These are phyloP conservation scores for Phytophthora vignae DNA, from an alignment of 352 stramenopile genomes.

Conservation along the genomic window DNA sequence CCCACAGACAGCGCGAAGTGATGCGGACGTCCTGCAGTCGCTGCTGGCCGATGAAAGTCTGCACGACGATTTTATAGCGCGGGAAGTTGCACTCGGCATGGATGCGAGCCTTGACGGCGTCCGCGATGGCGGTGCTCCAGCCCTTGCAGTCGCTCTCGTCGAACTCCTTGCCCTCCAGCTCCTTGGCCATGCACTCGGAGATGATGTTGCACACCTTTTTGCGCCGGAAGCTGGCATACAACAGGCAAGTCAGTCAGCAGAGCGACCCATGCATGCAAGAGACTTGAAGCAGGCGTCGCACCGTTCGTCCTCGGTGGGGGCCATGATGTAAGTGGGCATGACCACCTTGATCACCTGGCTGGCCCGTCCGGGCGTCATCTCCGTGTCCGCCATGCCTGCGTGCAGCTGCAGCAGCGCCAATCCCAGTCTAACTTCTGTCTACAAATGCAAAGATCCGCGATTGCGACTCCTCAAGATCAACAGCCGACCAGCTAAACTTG, in stretches of 20 bases:
- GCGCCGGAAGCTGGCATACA: slow-evolving; percentile 62
- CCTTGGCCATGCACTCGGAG: slow-evolving; percentile 65
- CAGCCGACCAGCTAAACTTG: background rate
- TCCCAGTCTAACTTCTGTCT: background rate
- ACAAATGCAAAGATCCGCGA: slow-evolving; percentile 20
- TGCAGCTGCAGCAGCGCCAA: background rate
- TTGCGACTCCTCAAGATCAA: slow-evolving; percentile 32
- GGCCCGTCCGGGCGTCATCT: slow-evolving; percentile 43
- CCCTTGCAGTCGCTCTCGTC: slow-evolving; percentile 74
- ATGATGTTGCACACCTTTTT: slow-evolving; percentile 83
- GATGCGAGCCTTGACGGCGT: slow-evolving; percentile 70
- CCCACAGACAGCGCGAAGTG: slow-evolving; percentile 94
- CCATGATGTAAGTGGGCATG: slow-evolving; percentile 88
- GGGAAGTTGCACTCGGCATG: slow-evolving; percentile 76
- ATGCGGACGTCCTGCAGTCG: slow-evolving; percentile 94
- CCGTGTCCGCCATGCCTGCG: slow-evolving; percentile 59
- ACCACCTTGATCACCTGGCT: slow-evolving; percentile 84
- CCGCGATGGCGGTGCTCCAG: slow-evolving; percentile 74
- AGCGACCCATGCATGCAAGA: background rate
- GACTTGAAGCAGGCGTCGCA: slow-evolving; percentile 22
- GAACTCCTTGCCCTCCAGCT: slow-evolving; percentile 80
- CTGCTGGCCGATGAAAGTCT: slow-evolving; percentile 95
- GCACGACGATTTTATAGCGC: slow-evolving; percentile 95
- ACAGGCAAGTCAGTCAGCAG: background rate
- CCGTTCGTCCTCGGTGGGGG: slow-evolving; percentile 79